These are phyloP conservation scores for Solanum chacoense DNA, from an alignment of 305 asterid species.

Conservation along the genomic window DNA sequence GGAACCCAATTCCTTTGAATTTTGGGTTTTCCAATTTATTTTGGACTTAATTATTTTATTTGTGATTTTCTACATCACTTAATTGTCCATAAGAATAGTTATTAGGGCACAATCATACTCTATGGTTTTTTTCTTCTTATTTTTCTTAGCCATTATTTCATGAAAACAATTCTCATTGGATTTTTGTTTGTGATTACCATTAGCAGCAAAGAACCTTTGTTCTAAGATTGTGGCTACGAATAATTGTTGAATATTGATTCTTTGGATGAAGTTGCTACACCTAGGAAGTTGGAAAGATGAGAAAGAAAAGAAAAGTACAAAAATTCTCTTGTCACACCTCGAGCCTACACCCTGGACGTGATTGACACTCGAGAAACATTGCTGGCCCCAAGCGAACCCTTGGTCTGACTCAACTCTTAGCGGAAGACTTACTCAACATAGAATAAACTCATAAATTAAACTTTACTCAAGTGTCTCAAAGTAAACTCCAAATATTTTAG, in stretches of 20 bases:
- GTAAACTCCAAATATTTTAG: too few relatives aligned
- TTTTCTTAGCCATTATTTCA: neutral
- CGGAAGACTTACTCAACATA: too few relatives aligned
- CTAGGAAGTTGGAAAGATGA: neutral
- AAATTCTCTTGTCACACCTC: too few relatives aligned
- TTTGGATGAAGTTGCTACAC: neutral
- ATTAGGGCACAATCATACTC: neutral
- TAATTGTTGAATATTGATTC: neutral
- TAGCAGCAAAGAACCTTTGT: neutral
- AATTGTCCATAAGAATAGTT: neutral
- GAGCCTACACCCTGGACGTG: too few relatives aligned
- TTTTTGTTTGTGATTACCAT: neutral
- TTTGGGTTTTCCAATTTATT: neutral
- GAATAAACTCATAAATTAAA: too few relatives aligned
- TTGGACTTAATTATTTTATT: neutral
- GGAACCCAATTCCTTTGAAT: neutral
- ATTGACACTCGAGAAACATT: too few relatives aligned
- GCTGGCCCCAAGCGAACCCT: too few relatives aligned
- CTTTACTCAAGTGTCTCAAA: too few relatives aligned
- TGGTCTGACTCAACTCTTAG: too few relatives aligned
- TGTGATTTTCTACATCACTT: neutral
- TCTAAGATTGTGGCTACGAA: neutral
- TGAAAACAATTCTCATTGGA: neutral
- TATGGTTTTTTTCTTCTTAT: neutral
- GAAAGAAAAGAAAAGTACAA: neutral